Evolutionary conservation across 1,284 basidiomycete genomes (phyloP), one percentile per base, ranked within the genome.

Genomic region (Quambalaria eucalypti): DNA sequence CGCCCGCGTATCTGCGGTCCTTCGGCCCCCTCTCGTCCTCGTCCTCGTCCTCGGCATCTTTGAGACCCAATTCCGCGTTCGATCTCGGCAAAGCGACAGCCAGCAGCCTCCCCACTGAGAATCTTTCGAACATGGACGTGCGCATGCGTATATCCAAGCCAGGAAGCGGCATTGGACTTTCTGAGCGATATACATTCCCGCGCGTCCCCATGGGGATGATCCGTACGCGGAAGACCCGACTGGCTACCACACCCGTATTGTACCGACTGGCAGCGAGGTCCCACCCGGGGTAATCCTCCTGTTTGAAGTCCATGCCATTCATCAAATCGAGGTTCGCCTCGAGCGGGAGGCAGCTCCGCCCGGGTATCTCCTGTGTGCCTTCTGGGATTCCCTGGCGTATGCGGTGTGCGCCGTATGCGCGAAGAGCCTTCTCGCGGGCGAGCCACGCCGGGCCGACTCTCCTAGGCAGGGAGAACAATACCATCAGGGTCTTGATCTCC

Each of bases 231-330:
- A 93, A 78, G 47, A 93, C 86, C 19, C 93, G 85, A 77, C 97
- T 98, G 56, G 95, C 82, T 26, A 96, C 81, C 14, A 88, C 83
- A 5, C 95, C 95, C 1, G 88, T 96, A 74, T 96, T 90, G 75
- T 95, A 93, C 23, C 93, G 97, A 28, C 93, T 83, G 2, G 96
- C 92, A 0, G 93, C 97, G 39, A 98, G 79, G 70, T 98, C 95
- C 79, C 98, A 95, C 2, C 95, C 95, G 1, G 98, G 85, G 72
- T 97, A 98, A 76, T 95, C 98, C 4, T 95, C 95, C 78, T 99
- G 98, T 48, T 88, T 81, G 76, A 96, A 96, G 77, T 97, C 91
- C 67, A 98, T 90, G 71, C 85, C 93, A 56, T 89, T 87, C 86
- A 95, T 95, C 51, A 88, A 79, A 75, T 98, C 93, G 65, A 97